A percentile compares a stretch with the other conserved stretches of the same genome.
These are phyloP conservation scores for Mrakia hoshinonis DNA, from an alignment of 768 basidiomycete genomes.

Conservation along the genomic window DNA sequence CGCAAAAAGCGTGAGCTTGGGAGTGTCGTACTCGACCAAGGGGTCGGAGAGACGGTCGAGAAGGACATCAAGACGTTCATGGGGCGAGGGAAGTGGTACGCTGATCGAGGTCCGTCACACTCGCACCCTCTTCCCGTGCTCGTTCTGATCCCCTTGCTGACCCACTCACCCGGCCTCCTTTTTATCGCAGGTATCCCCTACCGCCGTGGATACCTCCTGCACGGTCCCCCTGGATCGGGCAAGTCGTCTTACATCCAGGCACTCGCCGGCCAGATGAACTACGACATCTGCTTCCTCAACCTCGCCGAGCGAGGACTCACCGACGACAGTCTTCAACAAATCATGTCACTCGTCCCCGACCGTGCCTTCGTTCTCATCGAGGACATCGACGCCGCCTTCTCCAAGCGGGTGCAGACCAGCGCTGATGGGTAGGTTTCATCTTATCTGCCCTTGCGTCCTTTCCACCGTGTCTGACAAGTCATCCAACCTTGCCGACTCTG, in stretches of 20 bases:
- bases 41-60: slow-evolving; percentile 75
- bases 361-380: slow-evolving; percentile 91
- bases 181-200: slow-evolving; percentile 75
- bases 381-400: slow-evolving; percentile 95
- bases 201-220: slow-evolving; percentile 83
- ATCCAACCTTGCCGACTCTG: background rate
- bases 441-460: background rate
- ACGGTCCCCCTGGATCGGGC: slow-evolving; percentile 95
- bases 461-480: background rate
- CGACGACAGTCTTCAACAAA: slow-evolving; percentile 90
- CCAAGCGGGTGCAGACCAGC: slow-evolving; percentile 75
- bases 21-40: slow-evolving; percentile 78
- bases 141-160: background rate
- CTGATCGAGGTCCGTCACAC: slow-evolving; percentile 66
- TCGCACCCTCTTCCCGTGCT: background rate
- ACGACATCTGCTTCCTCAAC: slow-evolving; percentile 93
- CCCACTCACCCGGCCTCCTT: background rate
- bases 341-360: slow-evolving; percentile 86
- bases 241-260: slow-evolving; percentile 99
- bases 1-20: slow-evolving; percentile 72
- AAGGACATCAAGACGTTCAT: slow-evolving; percentile 74
- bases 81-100: slow-evolving; percentile 81
- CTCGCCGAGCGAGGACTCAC: slow-evolving; percentile 90
- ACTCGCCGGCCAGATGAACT: slow-evolving; percentile 78
- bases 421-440: slow-evolving; percentile 70